Evolutionary conservation across 2,329 filamentous ascomycete species (phyloP).

Genomic region (Calycina marina): DNA sequence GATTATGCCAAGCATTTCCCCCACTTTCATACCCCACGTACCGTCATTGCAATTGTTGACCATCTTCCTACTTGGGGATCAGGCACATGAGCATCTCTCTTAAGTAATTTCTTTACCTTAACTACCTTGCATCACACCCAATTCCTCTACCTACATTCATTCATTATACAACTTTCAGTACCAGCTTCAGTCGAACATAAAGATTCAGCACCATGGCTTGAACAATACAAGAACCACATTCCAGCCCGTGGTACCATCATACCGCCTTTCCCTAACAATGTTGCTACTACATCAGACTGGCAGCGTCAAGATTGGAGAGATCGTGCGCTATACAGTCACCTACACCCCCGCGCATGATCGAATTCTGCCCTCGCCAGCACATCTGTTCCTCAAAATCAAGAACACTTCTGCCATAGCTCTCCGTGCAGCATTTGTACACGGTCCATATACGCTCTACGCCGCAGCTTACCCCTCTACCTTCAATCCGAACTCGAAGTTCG

Average conservation of each 20-base stretch:
- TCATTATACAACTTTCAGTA: too few species aligned
- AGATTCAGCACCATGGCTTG: neutral
- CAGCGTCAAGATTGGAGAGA: constrained; percentile 85
- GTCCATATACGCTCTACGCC: constrained; percentile 81
- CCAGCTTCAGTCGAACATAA: neutral
- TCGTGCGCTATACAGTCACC: constrained; percentile 80
- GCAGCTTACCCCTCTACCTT: constrained; percentile 75
- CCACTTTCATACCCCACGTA: too few species aligned
- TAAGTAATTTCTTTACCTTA: too few species aligned
- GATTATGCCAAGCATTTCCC: too few species aligned
- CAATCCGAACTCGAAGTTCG: constrained; percentile 66
- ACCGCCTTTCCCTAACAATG: constrained; percentile 47
- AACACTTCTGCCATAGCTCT: constrained; percentile 85
- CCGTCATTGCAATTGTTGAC: too few species aligned
- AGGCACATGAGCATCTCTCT: too few species aligned
- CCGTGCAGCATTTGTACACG: constrained; percentile 90
- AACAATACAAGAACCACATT: too few species aligned
- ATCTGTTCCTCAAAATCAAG: constrained; percentile 74
- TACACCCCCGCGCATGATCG: constrained; percentile 83
- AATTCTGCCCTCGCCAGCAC: constrained; percentile 71
- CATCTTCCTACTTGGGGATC: too few species aligned
- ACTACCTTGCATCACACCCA: too few species aligned
- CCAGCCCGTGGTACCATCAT: too few species aligned
- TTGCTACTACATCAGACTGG: constrained; percentile 82
- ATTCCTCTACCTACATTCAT: too few species aligned